Evolutionary conservation across 345 rosid genomes (phyloP), one percentile per base, ranked within the genome.

Genomic region (Rhodamnia rubescens): DNA sequence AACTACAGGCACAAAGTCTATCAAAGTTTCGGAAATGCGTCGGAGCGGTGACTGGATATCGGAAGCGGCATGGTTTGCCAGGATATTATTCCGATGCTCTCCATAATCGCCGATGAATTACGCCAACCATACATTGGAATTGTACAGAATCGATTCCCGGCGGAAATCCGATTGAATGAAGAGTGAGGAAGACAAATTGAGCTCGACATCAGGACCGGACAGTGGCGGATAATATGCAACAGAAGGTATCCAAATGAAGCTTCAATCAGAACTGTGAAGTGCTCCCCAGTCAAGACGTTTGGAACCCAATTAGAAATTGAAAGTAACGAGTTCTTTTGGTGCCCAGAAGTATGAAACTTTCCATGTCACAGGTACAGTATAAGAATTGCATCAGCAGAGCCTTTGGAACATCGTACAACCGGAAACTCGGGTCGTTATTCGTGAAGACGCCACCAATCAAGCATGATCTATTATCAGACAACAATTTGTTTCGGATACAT

Each of bases 171-270:
- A 18, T 32, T 22, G 78, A 32, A 16, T 32, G 78, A 32, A 64
- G 78, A 64, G 78, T 3, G 78, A 64, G 78, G 78, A 64, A 29
- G 74, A 61, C 74, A 3, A 64, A 64, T 10, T 11, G 40, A 64
- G 44, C 44, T 64, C 8, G 78, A 16, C 44, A 32, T 64, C 22
- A 1, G 44, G 78, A 64, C 11, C 6, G 1, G 44, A 32, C 75
- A 32, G 75, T 32, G 0, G 4, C 11, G 12, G 78, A 64, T 64
- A 64, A 64, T 9, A 32, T 4, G 44, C 12, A 0, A 8, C 0
- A 1, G 1, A 0, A 32, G 44, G 44, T 64, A 8, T 32, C 78
- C 44, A 18, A 32, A 64, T 64, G 78, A 32, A 64, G 78, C 44
- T 64, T 20, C 21, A 32, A 64, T 20, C 44, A 32, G 75, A 32